Evolutionary conservation across 129 eudicot species (phyloP).

Genomic region (Flaveria ramosissima): DNA sequence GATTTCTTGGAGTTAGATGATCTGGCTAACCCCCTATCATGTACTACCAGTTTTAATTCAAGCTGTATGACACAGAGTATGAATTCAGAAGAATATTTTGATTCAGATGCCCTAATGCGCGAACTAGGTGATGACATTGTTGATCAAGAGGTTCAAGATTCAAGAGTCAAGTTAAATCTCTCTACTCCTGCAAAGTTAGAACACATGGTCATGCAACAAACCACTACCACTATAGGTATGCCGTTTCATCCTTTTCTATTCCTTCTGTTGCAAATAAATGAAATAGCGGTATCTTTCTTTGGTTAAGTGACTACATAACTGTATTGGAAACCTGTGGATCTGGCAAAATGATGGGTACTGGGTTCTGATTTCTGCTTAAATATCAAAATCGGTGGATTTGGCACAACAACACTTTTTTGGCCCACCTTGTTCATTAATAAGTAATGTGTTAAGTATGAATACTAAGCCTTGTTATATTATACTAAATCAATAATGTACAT

Average conservation of each 20-base stretch:
- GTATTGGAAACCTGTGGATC: background rate
- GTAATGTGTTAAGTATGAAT: background rate
- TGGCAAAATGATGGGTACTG: background rate
- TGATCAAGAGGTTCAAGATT: constrained; percentile 28
- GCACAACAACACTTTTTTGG: background rate
- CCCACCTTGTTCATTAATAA: background rate
- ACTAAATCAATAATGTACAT: background rate
- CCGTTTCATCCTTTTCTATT: constrained; percentile 1
- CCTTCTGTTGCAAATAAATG: constrained; percentile 7
- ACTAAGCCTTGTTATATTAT: background rate
- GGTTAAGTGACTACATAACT: background rate
- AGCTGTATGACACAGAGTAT: constrained; percentile 48
- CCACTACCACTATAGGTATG: constrained; percentile 61
- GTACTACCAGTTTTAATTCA: constrained; percentile 62
- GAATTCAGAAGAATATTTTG: constrained; percentile 68
- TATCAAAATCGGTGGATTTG: background rate
- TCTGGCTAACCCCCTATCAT: constrained; percentile 49
- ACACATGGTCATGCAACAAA: constrained; percentile 48
- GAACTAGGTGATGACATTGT: constrained; percentile 50
- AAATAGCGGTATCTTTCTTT: background rate
- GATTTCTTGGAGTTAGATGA: constrained; percentile 74
- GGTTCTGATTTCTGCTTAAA: background rate
- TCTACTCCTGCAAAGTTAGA: constrained; percentile 35
- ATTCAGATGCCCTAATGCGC: constrained; percentile 48
- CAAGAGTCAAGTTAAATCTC: constrained; percentile 42